These are phyloP conservation scores for Rhodocollybia butyracea DNA, from an alignment of 768 basidiomycete genomes.

Conservation along the genomic window DNA sequence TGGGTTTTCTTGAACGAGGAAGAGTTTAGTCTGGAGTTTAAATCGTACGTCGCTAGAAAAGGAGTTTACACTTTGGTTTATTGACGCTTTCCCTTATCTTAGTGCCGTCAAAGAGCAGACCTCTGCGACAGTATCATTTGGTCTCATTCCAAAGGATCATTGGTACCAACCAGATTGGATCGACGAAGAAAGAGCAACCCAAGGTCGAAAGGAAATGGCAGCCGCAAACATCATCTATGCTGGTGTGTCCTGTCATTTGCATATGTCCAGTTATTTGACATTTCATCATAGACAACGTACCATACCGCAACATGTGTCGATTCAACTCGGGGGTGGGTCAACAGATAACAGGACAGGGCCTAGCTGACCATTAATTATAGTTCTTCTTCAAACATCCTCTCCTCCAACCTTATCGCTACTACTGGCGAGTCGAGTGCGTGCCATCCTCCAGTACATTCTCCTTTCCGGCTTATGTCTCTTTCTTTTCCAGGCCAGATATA, in stretches of 20 bases:
- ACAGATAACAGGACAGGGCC: background rate
- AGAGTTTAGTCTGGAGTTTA: slow-evolving; percentile 75
- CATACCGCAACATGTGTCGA: slow-evolving; percentile 74
- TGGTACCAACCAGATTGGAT: slow-evolving; percentile 81
- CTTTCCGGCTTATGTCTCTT: slow-evolving; percentile 24
- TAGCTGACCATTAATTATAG: slow-evolving; percentile 23
- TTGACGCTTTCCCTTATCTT: background rate
- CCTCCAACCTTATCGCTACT: slow-evolving; percentile 68
- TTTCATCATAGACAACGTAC: slow-evolving; percentile 36
- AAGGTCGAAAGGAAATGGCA: slow-evolving; percentile 58
- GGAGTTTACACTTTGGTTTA: background rate
- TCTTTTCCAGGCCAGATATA: slow-evolving; percentile 55
- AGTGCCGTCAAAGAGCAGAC: slow-evolving; percentile 10
- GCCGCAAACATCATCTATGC: slow-evolving; percentile 43
- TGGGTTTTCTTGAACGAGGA: slow-evolving; percentile 90
- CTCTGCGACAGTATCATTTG: slow-evolving; percentile 42
- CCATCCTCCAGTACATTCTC: slow-evolving; percentile 16
- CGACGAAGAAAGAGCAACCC: slow-evolving; percentile 63
- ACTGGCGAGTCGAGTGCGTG: slow-evolving; percentile 64
- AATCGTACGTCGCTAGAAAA: slow-evolving; percentile 33
- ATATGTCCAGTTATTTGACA: slow-evolving; percentile 1
- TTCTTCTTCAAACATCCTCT: slow-evolving; percentile 77
- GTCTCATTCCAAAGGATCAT: slow-evolving; percentile 61
- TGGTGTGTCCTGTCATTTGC: slow-evolving; percentile 24
- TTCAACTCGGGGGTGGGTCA: slow-evolving; percentile 62